phyloP scores from a whole-genome alignment of 139 green algal species.

The Penium margaritaceum region DNA sequence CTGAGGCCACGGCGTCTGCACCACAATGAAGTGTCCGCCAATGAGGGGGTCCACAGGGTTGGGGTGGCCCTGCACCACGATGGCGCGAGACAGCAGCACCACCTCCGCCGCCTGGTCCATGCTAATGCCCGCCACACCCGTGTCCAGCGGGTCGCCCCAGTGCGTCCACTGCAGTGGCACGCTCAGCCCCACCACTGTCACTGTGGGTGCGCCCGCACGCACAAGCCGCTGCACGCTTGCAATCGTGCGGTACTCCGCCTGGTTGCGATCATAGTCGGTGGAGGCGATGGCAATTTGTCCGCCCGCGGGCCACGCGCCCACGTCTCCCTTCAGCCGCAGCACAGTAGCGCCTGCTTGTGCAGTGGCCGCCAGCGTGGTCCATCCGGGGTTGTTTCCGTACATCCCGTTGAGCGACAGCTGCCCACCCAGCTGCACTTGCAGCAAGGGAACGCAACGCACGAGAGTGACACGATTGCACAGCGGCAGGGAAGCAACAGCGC shows the following conservation, averaged over 20 bases:
- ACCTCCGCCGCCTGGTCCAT: slow-evolving; percentile 22
- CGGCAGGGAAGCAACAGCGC: no score
- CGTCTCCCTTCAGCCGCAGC: neutral
- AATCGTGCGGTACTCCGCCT: slow-evolving; percentile 3
- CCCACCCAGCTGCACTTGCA: no score
- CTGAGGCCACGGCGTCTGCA: neutral
- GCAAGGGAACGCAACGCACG: no score
- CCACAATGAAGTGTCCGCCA: neutral
- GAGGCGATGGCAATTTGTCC: neutral
- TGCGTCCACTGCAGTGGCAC: slow-evolving; percentile 25
- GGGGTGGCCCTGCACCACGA: slow-evolving; percentile 12
- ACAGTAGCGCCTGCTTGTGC: neutral
- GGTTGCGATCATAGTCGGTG: slow-evolving; percentile 8
- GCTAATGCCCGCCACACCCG: neutral
- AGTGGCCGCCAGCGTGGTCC: slow-evolving; percentile 15
- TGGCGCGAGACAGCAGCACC: slow-evolving; percentile 17
- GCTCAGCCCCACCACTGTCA: slow-evolving; percentile 7
- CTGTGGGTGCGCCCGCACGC: neutral
- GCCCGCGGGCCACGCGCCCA: neutral
- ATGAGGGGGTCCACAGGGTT: neutral
- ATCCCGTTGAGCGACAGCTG: slow-evolving; percentile 30
- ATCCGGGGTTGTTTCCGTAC: slow-evolving; percentile 12
- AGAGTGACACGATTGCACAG: no score
- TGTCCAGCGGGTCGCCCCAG: slow-evolving; percentile 19
- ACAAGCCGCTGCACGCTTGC: neutral